Evolutionary conservation across 2,329 filamentous ascomycete species (phyloP).

Genomic region (Cercospora sp.): DNA sequence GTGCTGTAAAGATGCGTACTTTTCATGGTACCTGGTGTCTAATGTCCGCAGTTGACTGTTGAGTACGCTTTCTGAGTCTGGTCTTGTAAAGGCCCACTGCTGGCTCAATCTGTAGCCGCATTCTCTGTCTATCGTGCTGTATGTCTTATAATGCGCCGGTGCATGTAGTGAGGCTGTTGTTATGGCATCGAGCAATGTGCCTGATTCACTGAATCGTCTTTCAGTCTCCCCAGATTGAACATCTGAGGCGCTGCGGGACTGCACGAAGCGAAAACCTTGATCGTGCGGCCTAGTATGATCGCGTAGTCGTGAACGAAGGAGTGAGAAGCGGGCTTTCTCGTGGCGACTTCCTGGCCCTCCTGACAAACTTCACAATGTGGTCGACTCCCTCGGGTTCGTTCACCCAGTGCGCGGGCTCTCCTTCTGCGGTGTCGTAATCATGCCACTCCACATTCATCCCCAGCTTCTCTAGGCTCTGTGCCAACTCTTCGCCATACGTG

Average conservation of each 20-base stretch:
- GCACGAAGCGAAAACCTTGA: too few species aligned
- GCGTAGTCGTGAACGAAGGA: neutral
- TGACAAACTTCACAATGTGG: conserved; percentile 24
- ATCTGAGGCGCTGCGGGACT: neutral
- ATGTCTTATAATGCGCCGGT: neutral
- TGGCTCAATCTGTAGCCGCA: neutral
- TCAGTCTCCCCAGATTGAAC: neutral
- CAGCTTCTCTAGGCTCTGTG: conserved; percentile 14
- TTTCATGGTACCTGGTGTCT: too few species aligned
- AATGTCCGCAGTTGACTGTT: neutral
- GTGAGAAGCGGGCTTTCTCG: neutral
- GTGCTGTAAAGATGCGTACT: too few species aligned
- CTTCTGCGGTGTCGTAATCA: conserved; percentile 18
- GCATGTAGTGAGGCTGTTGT: neutral
- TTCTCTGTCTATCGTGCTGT: neutral
- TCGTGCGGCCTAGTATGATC: neutral
- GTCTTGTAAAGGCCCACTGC: neutral
- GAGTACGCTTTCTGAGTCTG: neutral
- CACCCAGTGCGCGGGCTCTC: conserved; percentile 27
- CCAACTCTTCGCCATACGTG: conserved; percentile 25
- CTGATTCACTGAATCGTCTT: neutral
- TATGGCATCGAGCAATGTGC: too few species aligned
- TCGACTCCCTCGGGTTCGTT: conserved; percentile 29
- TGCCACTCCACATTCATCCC: conserved; percentile 25
- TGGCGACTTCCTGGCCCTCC: neutral